Evolutionary conservation across 2,329 filamentous ascomycete genomes (phyloP), one percentile per base, ranked within the genome.

Genomic region (Pestalotiopsis sp.): DNA sequence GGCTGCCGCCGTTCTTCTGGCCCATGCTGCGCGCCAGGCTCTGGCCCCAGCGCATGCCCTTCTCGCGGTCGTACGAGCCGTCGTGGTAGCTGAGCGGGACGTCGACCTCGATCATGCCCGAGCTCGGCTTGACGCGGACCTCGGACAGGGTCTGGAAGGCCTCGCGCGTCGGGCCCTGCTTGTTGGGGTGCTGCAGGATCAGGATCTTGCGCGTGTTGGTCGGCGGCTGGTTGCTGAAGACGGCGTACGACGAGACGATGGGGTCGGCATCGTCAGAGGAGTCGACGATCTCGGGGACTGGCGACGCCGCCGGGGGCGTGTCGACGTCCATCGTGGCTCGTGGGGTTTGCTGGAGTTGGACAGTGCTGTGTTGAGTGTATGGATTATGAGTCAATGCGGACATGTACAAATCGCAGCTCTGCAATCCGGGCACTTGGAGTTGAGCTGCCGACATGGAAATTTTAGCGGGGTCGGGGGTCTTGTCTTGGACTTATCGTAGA

Each of bases 41-140:
- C 75, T 93, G 89, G 20, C 95, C 96, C 88, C 94, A 98, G 72
- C 89, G 87, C 65, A 96, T 82, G 62, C 94, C 95, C 82, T 95
- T 94, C 73, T 88, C 87, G 72, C 91, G 88, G 82, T 98, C 94
- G 84, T 97, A 98, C 77, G 93, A 91, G 69, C 79, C 80, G 68
- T 83, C 79, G 62, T 85, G 84, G 71, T 90, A 90, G 83, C 91
- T 90, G 74, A 98, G 85, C 4, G 94, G 93, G n/a, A 98, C 87
- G 79, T 99, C 96, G 66, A 98, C 86, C 82, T 99, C 96, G 68
- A 98, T 85, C 82, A 98, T 93, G 68, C 95, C 95, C 0, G 93
- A 89, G 68, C 87, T 83, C 14, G 91, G 88, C 83, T 98, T 99
- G 78, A 97, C 84, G 73, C 95, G 93, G 75, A 98, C 84, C 74